Evolutionary conservation across 306 rosid genomes (phyloP).

Genomic region (Echinosophora koreensis): DNA sequence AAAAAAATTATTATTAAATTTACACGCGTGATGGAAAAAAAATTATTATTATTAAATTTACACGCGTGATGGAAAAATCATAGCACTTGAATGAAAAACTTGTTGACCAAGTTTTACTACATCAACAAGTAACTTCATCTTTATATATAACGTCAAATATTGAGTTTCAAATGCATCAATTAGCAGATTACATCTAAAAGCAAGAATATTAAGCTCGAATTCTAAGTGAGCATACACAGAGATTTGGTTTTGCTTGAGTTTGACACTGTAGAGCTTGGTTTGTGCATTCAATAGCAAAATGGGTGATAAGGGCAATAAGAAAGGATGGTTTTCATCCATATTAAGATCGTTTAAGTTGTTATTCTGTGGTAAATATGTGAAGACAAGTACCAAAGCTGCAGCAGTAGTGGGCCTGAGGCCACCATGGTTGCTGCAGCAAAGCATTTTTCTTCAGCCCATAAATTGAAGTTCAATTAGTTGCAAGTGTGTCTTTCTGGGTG

Average conservation of each 20-base stretch:
- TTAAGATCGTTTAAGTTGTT: background rate
- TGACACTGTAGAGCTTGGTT: background rate
- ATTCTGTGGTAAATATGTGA: slow-evolving; percentile 23
- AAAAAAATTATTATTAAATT: no score
- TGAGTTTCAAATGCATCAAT: slow-evolving; percentile 26
- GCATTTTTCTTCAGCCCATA: slow-evolving; percentile 45
- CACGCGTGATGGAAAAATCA: background rate
- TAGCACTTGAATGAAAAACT: slow-evolving; percentile 19
- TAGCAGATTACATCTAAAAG: background rate
- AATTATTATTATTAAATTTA: no score
- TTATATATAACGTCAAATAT: background rate
- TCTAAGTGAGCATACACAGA: background rate
- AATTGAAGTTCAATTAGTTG: slow-evolving; percentile 34
- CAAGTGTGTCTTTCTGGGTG: background rate
- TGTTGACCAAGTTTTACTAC: slow-evolving; percentile 39
- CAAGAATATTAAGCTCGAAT: background rate
- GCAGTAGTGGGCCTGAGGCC: slow-evolving; percentile 30
- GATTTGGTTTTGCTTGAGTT: background rate
- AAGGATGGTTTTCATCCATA: slow-evolving; percentile 29
- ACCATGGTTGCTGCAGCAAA: slow-evolving; percentile 43
- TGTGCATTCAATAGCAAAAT: slow-evolving; percentile 19
- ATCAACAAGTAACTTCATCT: slow-evolving; percentile 24
- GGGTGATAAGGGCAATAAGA: slow-evolving; percentile 11
- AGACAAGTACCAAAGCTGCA: background rate
- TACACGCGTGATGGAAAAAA: background rate